Percentiles rank a stretch among this genome's conserved stretches.
phyloP scores from a whole-genome alignment of 148 eudicot species.

The Heliosperma pusillum region DNA sequence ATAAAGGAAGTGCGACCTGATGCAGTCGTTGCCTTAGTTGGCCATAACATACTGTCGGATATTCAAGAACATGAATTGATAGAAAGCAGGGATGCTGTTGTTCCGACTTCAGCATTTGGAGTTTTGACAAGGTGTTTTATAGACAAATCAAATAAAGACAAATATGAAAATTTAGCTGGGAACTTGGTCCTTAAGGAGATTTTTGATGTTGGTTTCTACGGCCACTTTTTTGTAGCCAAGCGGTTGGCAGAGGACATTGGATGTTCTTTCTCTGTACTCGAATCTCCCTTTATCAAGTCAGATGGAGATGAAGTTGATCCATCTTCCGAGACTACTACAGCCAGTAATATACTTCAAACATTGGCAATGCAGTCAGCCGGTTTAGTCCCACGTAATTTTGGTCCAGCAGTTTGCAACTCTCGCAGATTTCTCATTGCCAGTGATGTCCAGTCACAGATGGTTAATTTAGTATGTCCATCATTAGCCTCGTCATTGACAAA shows the following conservation, averaged over 20 bases:
- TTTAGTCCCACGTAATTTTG: slow-evolving; percentile 45
- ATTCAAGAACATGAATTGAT: slow-evolving; percentile 30
- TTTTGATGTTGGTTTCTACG: slow-evolving; percentile 75
- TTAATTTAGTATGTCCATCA: slow-evolving; percentile 43
- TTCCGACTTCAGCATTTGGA: slow-evolving; percentile 73
- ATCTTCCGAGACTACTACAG: slow-evolving; percentile 26
- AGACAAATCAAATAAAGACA: slow-evolving; percentile 54
- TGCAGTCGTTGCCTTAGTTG: slow-evolving; percentile 60
- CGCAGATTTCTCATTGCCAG: slow-evolving; percentile 36
- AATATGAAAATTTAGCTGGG: slow-evolving; percentile 74
- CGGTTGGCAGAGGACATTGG: slow-evolving; percentile 71
- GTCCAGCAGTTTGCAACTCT: slow-evolving; percentile 33
- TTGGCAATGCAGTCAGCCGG: slow-evolving; percentile 43
- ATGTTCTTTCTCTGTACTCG: slow-evolving; percentile 47
- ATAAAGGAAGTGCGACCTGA: slow-evolving; percentile 70
- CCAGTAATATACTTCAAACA: slow-evolving; percentile 33
- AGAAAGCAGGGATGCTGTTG: slow-evolving; percentile 28
- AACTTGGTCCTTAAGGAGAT: slow-evolving; percentile 78
- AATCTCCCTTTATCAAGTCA: slow-evolving; percentile 39
- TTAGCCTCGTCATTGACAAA: slow-evolving; percentile 27
- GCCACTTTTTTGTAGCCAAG: slow-evolving; percentile 68
- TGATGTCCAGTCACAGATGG: slow-evolving; percentile 51
- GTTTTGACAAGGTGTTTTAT: slow-evolving; percentile 71
- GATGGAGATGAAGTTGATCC: slow-evolving; percentile 21
- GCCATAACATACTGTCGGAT: slow-evolving; percentile 36